Conservation (phyloP, 148 eudicot species). For the Oxyria digyna region DNA sequence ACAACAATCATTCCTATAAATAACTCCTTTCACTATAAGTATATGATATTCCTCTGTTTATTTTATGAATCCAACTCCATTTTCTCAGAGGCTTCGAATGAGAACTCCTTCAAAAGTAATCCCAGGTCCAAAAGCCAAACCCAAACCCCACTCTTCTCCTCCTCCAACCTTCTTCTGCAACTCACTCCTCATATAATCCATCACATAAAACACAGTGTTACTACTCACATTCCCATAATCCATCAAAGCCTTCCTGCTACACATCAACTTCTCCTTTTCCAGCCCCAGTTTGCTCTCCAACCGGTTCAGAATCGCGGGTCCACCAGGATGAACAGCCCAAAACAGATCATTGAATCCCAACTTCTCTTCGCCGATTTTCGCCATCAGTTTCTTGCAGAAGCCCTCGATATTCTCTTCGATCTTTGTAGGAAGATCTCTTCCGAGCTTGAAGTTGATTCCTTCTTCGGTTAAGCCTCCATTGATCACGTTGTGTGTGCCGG, state of each 20-base stretch:
- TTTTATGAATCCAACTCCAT: not conserved
- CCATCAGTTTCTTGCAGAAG: constrained; percentile 61
- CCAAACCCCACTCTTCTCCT: constrained; percentile 74
- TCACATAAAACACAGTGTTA: constrained; percentile 61
- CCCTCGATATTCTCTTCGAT: constrained; percentile 62
- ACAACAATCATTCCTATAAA: no score
- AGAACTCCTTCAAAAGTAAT: constrained; percentile 78
- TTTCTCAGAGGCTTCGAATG: constrained; percentile 43
- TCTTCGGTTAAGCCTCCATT: constrained; percentile 52
- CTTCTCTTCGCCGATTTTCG: constrained; percentile 13
- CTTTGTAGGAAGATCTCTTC: constrained; percentile 51
- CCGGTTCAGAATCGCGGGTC: constrained; percentile 62
- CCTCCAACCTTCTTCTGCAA: constrained; percentile 19
- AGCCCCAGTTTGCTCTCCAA: constrained; percentile 33
- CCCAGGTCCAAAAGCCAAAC: constrained; percentile 76
- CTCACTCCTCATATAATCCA: constrained; percentile 61
- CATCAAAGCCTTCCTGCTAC: constrained; percentile 67
- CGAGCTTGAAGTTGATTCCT: constrained; percentile 61
- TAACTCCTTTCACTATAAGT: not conserved
- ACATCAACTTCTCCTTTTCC: constrained; percentile 30
- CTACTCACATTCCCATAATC: constrained; percentile 78
- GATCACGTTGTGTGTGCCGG: constrained; percentile 54
- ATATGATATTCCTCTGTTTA: not conserved
- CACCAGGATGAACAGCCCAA: constrained; percentile 78
- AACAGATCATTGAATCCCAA: constrained; percentile 43